Evolutionary conservation across 768 basidiomycete species (phyloP), one percentile per base, ranked within the genome.

Genomic region (Polyporus arcularius): DNA sequence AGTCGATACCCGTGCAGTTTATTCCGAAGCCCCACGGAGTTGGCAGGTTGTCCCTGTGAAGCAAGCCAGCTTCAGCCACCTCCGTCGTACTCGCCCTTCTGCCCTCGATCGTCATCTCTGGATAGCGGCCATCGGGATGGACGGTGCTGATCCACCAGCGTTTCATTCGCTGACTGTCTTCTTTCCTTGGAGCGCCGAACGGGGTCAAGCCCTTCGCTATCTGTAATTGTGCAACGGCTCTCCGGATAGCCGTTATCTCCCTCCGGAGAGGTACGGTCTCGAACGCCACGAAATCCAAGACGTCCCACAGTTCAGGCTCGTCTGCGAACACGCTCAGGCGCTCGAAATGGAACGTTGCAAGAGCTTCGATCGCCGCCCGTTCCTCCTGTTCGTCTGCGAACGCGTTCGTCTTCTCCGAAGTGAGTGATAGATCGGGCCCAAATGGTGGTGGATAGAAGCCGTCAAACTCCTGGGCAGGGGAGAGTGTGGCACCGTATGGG

Each of bases 131-230:
- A 21, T 72, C 70, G 0, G 87, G 86, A 65, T 84, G 87, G 7
- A 90, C 84, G 32, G 80, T 84, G 50, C 79, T 83, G 58, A 92
- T 83, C 89, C 89, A 93, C 87, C 89, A 93, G 38, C 81, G 81
- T 70, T 91, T 91, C 65, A 61, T 60, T 54, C 49, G 62, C 62
- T 67, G 12, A 14, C 12, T 62, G 51, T 2, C 60, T 55, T 26
- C 42, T 10, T 45, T 21, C 2, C 26, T 12, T 5, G 21, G 10
- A 15, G 5, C 32, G 14, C 14, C n/a, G 16, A 11, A 16, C 26
- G 41, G 41, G 14, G 3, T 8, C 18, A 8, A 55, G 10, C 31
- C 52, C 9, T 45, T 40, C 54, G 60, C 53, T 2, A 30, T 28
- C 2, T 70, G 56, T 12, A 89, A 45, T 1, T 18, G 73, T 2